Evolutionary conservation across 2,329 filamentous ascomycete species (phyloP), one percentile per base, ranked within the genome.

Genomic region (Botrytis fabae): DNA sequence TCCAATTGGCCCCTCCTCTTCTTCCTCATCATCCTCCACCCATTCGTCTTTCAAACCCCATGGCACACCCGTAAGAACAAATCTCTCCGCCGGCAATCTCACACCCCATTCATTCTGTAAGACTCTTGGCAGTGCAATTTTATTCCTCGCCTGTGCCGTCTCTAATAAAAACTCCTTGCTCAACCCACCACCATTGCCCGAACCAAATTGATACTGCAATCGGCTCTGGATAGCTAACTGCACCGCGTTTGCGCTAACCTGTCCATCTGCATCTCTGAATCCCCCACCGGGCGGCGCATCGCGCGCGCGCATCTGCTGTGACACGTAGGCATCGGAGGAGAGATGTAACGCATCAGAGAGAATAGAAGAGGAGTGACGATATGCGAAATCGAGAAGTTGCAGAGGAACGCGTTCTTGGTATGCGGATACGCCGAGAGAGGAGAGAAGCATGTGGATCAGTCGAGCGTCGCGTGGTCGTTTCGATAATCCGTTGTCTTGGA

Each of bases 381-480:
- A 96, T 66, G 93, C 92, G 80, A 95, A 95, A 84, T 96, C 93
- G 81, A 96, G 90, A 66, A 96, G 90, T 73, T 95, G 90, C 0
- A 95, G 87, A 0, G 93, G 93, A 1, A 96, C 93, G 79, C 93
- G 92, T 81, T 92, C 89, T 81, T 95, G 93, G 85, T 94, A 96
- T 59, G 91, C 87, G 7, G 91, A 90, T 16, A 95, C 92, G 79
- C 93, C 93, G 78, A 94, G 91, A 12, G 91, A 92, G 32, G 91
- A 91, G 66, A 96, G 89, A 69, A 96, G 88, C 28, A 95, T 89
- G 83, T 95, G 93, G 78, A 96, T 89, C 22, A 94, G 89, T 79
- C 93, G 91, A 25, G 91, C 89, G 82, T 96, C 93, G 83, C 93
- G 92, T 0, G 93, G 93, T 6, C 92, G 89, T 69, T 86, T 84